Evolutionary conservation across 805 yeast genomes (phyloP).

Genomic region (Torulaspora franciscae): DNA sequence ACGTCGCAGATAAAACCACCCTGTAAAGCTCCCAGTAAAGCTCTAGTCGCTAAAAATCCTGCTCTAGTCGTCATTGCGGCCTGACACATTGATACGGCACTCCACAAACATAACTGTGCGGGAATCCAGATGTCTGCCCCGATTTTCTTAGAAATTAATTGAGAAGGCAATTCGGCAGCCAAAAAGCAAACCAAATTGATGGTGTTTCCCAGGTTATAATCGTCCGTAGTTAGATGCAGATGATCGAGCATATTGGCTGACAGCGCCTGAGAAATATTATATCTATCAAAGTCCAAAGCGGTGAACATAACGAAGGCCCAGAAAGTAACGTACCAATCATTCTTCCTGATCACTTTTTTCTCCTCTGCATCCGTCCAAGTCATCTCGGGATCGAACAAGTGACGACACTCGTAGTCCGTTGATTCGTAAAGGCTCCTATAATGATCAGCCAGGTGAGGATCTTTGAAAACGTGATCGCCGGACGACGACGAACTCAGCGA

Average conservation of each 20-base stretch:
- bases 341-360: constrained; percentile 43
- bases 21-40: constrained; percentile 52
- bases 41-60: constrained; percentile 47
- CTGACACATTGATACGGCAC: constrained; percentile 51
- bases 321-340: constrained; percentile 52
- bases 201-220: constrained; percentile 56
- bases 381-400: constrained; percentile 52
- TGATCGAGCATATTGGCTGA: constrained; percentile 53
- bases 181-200: constrained; percentile 50
- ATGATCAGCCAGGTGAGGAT: constrained; percentile 45
- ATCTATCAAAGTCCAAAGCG: constrained; percentile 55
- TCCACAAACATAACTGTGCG: constrained; percentile 52
- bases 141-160: constrained; percentile 54
- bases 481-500: constrained; percentile 7
- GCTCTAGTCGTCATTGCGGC: constrained; percentile 40
- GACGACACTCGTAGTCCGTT: constrained; percentile 50
- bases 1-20: constrained; percentile 68
- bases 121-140: constrained; percentile 66
- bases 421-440: constrained; percentile 45
- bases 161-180: constrained; percentile 59
- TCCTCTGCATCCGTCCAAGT: constrained; percentile 55
- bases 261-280: constrained; percentile 52
- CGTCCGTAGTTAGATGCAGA: constrained; percentile 48
- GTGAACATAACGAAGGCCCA: constrained; percentile 58
- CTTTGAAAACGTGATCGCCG: constrained; percentile 19